phyloP scores from a whole-genome alignment of 1,139 yeast species.

The Hansenula lynferdii region DNA sequence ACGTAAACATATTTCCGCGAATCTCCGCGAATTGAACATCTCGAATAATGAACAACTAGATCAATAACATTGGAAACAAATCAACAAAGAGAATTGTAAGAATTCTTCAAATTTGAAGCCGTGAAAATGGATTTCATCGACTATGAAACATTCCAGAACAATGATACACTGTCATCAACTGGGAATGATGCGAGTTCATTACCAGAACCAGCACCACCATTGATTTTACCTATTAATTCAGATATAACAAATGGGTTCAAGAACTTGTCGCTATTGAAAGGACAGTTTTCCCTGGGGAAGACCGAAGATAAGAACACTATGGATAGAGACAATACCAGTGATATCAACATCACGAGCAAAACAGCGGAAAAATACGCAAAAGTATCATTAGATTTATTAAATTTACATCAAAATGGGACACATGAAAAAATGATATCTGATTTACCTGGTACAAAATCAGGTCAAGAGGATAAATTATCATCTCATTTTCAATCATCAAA shows the following conservation, averaged over 20 bases:
- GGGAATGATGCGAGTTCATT: slow-evolving; percentile 3
- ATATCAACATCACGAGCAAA: slow-evolving; percentile 4
- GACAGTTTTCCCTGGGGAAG: slow-evolving; percentile 1
- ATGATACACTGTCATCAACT: neutral
- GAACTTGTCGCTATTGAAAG: slow-evolving; percentile 16
- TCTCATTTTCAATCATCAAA: slow-evolving; percentile 8
- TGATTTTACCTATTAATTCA: slow-evolving; percentile 18
- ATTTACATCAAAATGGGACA: slow-evolving; percentile 2
- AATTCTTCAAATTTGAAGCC: too few species aligned
- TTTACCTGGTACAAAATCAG: slow-evolving; percentile 2
- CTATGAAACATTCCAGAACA: slow-evolving; percentile 17
- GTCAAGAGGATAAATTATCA: neutral
- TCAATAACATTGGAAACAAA: too few species aligned
- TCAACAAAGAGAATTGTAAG: too few species aligned
- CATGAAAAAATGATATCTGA: slow-evolving; percentile 8
- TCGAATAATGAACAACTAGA: too few species aligned
- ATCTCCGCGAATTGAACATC: neutral
- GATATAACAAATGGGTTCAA: slow-evolving; percentile 18
- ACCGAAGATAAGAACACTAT: slow-evolving; percentile 1
- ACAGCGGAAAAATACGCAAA: slow-evolving; percentile 21
- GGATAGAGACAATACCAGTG: too few species aligned
- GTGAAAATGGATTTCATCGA: slow-evolving; percentile 22
- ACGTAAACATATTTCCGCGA: too few species aligned
- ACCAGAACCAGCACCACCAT: slow-evolving; percentile 24
- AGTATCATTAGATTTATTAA: slow-evolving; percentile 17